A percentile compares a stretch with the other conserved stretches of the same genome.
Conservation (phyloP, 1,284 basidiomycete genomes). For the Cutaneotrichosporon cavernicola region DNA sequence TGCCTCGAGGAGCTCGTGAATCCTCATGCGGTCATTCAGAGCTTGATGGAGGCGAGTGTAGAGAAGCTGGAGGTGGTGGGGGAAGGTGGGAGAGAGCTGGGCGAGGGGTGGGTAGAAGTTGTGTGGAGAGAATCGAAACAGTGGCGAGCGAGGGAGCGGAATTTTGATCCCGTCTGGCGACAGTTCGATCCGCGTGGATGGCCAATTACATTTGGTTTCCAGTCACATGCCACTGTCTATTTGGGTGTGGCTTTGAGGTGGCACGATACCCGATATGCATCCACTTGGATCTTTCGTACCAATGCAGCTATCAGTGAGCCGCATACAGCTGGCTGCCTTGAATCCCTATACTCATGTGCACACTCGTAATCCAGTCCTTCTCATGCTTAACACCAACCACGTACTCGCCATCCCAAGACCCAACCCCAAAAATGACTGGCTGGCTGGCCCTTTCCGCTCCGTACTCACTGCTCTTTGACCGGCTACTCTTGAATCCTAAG, state of each 20-base stretch:
- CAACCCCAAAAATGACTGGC: not conserved
- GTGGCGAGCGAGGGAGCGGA: not conserved
- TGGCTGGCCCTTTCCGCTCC: not conserved
- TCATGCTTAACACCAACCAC: too few relatives aligned
- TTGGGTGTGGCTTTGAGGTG: not conserved
- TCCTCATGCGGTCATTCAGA: conserved; percentile 34
- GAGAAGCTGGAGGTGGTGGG: not conserved
- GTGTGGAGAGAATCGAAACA: not conserved
- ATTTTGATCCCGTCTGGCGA: conserved; percentile 2
- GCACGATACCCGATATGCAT: not conserved
- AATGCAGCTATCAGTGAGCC: too few relatives aligned
- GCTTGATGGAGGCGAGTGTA: not conserved
- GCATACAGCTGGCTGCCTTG: too few relatives aligned
- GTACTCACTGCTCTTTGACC: not conserved
- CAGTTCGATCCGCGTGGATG: not conserved
- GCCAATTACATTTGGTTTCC: not conserved
- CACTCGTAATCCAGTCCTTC: too few relatives aligned
- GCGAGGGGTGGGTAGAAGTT: not conserved
- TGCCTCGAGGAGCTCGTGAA: conserved; percentile 47
- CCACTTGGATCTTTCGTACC: too few relatives aligned
- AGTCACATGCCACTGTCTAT: not conserved
- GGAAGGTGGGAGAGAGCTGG: not conserved
- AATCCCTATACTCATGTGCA: too few relatives aligned
- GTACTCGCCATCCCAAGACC: not conserved
- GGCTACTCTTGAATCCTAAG: not conserved